These are phyloP conservation scores for Leonotis leonurus DNA, from an alignment of 257 asterid species.

Conservation along the genomic window DNA sequence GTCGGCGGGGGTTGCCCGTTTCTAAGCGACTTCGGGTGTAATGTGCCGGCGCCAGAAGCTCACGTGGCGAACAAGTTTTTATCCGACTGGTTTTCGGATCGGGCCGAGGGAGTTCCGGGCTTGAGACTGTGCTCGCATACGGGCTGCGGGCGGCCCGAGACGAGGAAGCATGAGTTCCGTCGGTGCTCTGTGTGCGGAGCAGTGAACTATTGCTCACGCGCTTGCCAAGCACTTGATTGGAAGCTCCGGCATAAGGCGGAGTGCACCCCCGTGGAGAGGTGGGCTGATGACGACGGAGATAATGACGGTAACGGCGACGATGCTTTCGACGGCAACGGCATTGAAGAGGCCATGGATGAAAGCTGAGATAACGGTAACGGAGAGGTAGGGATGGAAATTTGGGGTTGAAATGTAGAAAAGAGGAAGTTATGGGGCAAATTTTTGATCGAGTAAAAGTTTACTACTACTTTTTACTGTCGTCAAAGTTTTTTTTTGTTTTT, in stretches of 20 bases:
- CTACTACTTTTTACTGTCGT: constrained; percentile 10
- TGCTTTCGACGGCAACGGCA: constrained; percentile 1
- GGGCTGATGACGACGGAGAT: constrained; percentile 28
- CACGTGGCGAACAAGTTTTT: constrained; percentile 71
- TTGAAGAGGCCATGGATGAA: constrained; percentile 24
- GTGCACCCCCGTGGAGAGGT: constrained; percentile 57
- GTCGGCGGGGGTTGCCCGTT: constrained; percentile 59
- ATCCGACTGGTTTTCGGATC: constrained; percentile 58
- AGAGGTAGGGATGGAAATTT: not conserved
- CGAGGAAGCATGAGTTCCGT: constrained; percentile 75
- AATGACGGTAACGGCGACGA: constrained; percentile 21
- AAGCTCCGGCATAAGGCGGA: constrained; percentile 76
- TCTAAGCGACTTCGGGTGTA: constrained; percentile 85
- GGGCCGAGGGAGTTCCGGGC: constrained; percentile 31
- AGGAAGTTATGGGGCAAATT: constrained; percentile 26
- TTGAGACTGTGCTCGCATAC: constrained; percentile 67
- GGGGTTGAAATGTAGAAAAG: constrained; percentile 1
- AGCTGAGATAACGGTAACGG: constrained; percentile 55
- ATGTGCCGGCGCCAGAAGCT: constrained; percentile 71
- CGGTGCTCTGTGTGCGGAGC: constrained; percentile 87
- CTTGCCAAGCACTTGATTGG: constrained; percentile 98
- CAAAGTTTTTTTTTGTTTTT: constrained; percentile 18
- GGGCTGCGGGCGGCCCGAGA: constrained; percentile 93
- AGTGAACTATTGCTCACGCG: constrained; percentile 93
- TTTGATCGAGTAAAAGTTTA: constrained; percentile 22